Conservation (phyloP, 352 stramenopile genomes). For the Globisporangium viniferum region DNA sequence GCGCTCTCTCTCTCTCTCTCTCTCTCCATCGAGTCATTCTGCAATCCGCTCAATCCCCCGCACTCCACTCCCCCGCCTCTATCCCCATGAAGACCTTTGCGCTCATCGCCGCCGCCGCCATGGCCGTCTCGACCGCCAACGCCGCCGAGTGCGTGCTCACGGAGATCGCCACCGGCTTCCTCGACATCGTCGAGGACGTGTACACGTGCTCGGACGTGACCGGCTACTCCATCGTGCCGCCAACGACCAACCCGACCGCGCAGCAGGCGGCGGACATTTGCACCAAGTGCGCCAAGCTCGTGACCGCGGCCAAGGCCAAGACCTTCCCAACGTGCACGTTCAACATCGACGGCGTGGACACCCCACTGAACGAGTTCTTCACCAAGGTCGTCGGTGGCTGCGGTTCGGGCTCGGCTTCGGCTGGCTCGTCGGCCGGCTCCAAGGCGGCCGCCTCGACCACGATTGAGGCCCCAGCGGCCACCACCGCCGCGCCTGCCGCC, state of each 20-base stretch:
- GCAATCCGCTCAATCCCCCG: constrained; percentile 7
- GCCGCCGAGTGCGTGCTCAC: constrained; percentile 4
- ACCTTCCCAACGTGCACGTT: constrained; percentile 13
- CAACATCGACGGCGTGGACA: constrained; percentile 5
- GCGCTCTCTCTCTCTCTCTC: not conserved
- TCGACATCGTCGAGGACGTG: constrained; percentile 1
- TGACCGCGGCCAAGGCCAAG: constrained; percentile 9
- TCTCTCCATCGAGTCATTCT: not conserved
- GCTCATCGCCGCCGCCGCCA: constrained; percentile 5
- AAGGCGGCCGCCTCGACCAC: not conserved
- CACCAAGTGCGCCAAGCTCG: constrained; percentile 10
- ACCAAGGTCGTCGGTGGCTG: constrained; percentile 3
- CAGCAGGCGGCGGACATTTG: constrained; percentile 5
- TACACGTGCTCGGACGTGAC: constrained; percentile 5
- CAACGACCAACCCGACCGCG: not conserved
- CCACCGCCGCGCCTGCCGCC: not conserved
- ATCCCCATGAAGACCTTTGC: constrained; percentile 9
- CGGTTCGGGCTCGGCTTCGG: not conserved
- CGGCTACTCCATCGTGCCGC: constrained; percentile 5
- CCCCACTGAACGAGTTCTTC: constrained; percentile 7
- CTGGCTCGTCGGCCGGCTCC: constrained; percentile 3
- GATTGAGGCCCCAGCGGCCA: not conserved
- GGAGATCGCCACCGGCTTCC: not conserved
- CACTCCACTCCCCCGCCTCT: not conserved
- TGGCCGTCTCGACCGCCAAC: constrained; percentile 7